Conservation (phyloP, 225 moss, liverwort and hornwort genomes). For the Lunularia cruciata region DNA sequence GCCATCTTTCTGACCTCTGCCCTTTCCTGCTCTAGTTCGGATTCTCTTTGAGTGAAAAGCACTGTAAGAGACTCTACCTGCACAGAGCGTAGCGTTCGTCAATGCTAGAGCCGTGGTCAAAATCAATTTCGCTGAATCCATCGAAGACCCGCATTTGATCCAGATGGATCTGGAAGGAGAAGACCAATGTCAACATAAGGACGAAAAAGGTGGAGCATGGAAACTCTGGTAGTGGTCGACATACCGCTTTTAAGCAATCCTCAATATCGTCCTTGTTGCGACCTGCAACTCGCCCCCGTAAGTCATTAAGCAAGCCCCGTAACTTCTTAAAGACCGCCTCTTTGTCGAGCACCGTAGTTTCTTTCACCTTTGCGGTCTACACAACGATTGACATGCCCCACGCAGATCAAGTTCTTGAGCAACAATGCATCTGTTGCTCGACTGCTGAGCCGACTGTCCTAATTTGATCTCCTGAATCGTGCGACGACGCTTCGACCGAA, state of each 20-base stretch:
- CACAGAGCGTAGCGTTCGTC: neutral
- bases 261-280: conserved; percentile 76
- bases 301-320: conserved; percentile 54
- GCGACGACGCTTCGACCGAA: neutral
- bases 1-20: conserved; percentile 60
- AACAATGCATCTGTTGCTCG: neutral
- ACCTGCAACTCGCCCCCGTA: conserved; percentile 70
- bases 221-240: neutral
- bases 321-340: conserved; percentile 68
- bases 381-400: conserved; percentile 1
- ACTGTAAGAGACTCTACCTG: conserved; percentile 64
- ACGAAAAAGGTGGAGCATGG: neutral
- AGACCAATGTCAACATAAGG: neutral
- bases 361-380: conserved; percentile 65
- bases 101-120: neutral
- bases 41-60: conserved; percentile 58
- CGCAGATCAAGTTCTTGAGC: neutral
- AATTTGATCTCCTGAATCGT: neutral
- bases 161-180: too few species aligned
- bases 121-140: too few species aligned
- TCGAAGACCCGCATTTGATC: too few species aligned
- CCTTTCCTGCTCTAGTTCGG: conserved; percentile 63
- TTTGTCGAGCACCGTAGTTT: conserved; percentile 50
- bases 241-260: conserved; percentile 66
- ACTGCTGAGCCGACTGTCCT: neutral